Conservation (phyloP, 495 filamentous ascomycete species). For the Penicillium malachiteum region DNA sequence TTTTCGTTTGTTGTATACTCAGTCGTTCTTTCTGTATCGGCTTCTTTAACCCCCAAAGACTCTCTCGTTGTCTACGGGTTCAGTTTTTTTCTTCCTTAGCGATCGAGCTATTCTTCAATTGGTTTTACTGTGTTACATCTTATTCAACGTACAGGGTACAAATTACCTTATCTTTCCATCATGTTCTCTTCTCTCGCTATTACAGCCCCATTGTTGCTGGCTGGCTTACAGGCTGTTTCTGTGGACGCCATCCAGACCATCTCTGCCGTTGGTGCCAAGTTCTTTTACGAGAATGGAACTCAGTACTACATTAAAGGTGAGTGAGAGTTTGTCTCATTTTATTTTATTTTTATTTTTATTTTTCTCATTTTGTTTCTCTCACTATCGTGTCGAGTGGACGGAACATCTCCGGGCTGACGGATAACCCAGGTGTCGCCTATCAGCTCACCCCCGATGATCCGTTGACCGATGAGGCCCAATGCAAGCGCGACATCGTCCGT, state of each 20-base stretch:
- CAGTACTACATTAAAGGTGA: conserved; percentile 83
- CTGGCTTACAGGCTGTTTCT: conserved; percentile 24
- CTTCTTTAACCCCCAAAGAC: conserved; percentile 1
- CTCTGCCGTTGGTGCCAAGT: conserved; percentile 73
- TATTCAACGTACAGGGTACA: neutral
- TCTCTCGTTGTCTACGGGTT: conserved; percentile 10
- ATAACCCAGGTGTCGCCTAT: conserved; percentile 63
- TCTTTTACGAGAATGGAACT: conserved; percentile 73
- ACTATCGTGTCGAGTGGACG: too few species aligned
- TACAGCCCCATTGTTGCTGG: conserved; percentile 28
- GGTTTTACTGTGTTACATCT: conserved; percentile 8
- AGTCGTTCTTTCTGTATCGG: conserved; percentile 7
- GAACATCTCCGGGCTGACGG: conserved; percentile 5
- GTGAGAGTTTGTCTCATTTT: neutral
- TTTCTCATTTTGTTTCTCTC: too few species aligned
- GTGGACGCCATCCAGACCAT: conserved; percentile 54
- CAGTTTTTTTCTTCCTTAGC: neutral
- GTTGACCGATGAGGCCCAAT: conserved; percentile 72
- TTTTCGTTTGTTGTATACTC: neutral
- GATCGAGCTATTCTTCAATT: neutral
- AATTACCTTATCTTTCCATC: conserved; percentile 8
- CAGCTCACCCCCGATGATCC: conserved; percentile 70
- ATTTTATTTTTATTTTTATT: neutral
- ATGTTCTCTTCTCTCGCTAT: conserved; percentile 28
- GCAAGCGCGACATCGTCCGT: conserved; percentile 68